phyloP scores from a whole-genome alignment of 306 rosid genomes.

The Albizia julibrissin region DNA sequence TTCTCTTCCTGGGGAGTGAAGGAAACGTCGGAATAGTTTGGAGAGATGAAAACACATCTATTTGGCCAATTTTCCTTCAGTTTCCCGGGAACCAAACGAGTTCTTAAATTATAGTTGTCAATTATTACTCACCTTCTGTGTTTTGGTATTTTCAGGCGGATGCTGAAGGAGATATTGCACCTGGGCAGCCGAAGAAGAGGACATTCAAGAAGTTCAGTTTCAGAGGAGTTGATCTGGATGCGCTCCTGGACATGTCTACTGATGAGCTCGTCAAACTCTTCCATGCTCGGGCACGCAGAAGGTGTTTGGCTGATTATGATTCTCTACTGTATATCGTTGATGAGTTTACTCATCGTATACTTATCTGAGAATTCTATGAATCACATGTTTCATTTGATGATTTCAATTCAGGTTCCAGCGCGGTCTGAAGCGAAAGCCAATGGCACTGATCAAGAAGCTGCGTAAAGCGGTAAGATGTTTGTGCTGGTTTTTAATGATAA shows the following conservation, averaged over 20 bases:
- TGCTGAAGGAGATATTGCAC: slow-evolving; percentile 51
- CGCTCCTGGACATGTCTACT: slow-evolving; percentile 66
- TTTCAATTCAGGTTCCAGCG: slow-evolving; percentile 28
- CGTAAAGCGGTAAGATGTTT: slow-evolving; percentile 30
- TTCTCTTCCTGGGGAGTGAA: neutral
- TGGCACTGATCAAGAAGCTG: slow-evolving; percentile 42
- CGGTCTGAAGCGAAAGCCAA: slow-evolving; percentile 37
- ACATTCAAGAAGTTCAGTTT: slow-evolving; percentile 75
- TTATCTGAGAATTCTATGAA: neutral
- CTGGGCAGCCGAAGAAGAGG: slow-evolving; percentile 65
- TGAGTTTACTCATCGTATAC: neutral
- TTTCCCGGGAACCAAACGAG: slow-evolving; percentile 16
- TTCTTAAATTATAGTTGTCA: neutral
- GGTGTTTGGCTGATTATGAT: slow-evolving; percentile 31
- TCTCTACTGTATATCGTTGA: neutral
- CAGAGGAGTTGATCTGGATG: slow-evolving; percentile 62
- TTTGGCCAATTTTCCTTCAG: neutral
- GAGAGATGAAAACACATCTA: neutral
- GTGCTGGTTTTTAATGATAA: neutral
- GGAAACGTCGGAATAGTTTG: neutral
- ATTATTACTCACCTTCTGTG: neutral
- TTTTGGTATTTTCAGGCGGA: slow-evolving; percentile 48
- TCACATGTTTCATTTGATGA: neutral
- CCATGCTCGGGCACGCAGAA: slow-evolving; percentile 62
- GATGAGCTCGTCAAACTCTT: slow-evolving; percentile 73